Percentiles rank a stretch among this genome's conserved stretches.
These are phyloP conservation scores for Biscutella laevigata DNA, from an alignment of 441 rosid species.

Conservation along the genomic window DNA sequence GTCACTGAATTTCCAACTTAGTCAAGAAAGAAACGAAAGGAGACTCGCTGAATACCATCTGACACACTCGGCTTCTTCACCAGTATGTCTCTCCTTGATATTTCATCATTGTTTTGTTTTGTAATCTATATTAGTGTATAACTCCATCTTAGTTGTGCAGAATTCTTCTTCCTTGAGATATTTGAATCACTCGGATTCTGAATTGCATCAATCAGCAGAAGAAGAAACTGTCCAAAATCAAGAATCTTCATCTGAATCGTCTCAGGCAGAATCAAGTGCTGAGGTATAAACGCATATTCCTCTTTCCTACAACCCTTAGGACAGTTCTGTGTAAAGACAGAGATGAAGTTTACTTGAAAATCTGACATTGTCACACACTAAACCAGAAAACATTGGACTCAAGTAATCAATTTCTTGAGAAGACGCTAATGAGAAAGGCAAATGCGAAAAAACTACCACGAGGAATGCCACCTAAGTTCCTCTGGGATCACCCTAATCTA, in stretches of 20 bases:
- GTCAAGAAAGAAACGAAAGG: slow-evolving; percentile 68
- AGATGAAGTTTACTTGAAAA: neutral
- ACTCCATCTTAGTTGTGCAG: slow-evolving; percentile 28
- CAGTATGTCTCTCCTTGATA: slow-evolving; percentile 30
- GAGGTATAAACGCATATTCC: slow-evolving; percentile 36
- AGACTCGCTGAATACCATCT: slow-evolving; percentile 68
- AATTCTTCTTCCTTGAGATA: slow-evolving; percentile 18
- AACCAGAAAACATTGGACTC: slow-evolving; percentile 36
- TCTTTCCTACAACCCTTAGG: neutral
- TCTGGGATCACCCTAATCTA: slow-evolving; percentile 59
- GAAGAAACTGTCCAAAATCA: slow-evolving; percentile 24
- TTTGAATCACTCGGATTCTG: slow-evolving; percentile 27
- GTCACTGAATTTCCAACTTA: slow-evolving; percentile 61
- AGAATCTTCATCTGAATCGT: slow-evolving; percentile 38
- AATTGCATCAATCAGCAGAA: slow-evolving; percentile 26
- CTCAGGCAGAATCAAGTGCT: slow-evolving; percentile 27
- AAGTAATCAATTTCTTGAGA: slow-evolving; percentile 23
- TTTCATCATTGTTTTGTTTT: neutral
- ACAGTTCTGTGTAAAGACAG: neutral
- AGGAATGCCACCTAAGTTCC: slow-evolving; percentile 42
- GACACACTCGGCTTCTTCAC: slow-evolving; percentile 46
- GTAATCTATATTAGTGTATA: slow-evolving; percentile 10
- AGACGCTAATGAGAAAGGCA: slow-evolving; percentile 26
- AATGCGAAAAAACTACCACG: slow-evolving; percentile 33
- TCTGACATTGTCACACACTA: slow-evolving; percentile 10